Base-by-base conservation (phyloP, 345 rosid genomes). In the Luvunga scandens region DNA sequence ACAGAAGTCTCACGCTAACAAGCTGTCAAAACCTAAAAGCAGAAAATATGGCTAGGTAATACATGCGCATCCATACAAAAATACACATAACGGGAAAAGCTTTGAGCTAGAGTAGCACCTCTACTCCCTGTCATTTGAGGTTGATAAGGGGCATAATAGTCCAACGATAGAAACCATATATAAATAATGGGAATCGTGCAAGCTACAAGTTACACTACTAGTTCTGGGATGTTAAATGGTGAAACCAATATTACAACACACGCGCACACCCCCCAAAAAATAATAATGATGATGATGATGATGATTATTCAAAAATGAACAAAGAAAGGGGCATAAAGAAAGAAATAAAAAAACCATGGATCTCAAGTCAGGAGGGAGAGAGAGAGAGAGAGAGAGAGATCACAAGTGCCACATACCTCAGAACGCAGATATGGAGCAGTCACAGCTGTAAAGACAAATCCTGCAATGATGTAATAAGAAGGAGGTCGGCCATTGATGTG, bases 381-480 rank as follows among this genome's bases (percentile, higher is more conserved):
- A 14, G 6, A 12, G 0, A 30, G 33, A 31, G 33, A 31, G 2
- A 33, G 69, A n/a, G 19, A 64, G 14, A 53, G 57, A 70, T 55
- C 39, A 67, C 16, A 5, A 38, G 45, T 57, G n/a, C 21, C 25
- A 62, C 66, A 24, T 69, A 95, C 99, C 99, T 95, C 99, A 50
- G 98, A 92, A 28, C 93, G 94, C 82, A 95, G 84, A 87, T 95
- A 95, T 1, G 98, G 99, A 77, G 93, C 98, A 70, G 97, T 89
- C 59, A 93, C 93, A 62, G 94, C 87, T 22, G 94, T 73, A 77
- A 95, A 95, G 70, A 95, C 96, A 87, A 95, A 92, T 64, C 99
- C 99, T 80, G 97, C 98, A 76, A 91, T 79, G 61, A 95, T 93
- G 88, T 88, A 93, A 86, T 95, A 95, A 4, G 98, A 86, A 78